Base-by-base conservation (phyloP, 306 rosid genomes). In the Citrullus colocynthis region DNA sequence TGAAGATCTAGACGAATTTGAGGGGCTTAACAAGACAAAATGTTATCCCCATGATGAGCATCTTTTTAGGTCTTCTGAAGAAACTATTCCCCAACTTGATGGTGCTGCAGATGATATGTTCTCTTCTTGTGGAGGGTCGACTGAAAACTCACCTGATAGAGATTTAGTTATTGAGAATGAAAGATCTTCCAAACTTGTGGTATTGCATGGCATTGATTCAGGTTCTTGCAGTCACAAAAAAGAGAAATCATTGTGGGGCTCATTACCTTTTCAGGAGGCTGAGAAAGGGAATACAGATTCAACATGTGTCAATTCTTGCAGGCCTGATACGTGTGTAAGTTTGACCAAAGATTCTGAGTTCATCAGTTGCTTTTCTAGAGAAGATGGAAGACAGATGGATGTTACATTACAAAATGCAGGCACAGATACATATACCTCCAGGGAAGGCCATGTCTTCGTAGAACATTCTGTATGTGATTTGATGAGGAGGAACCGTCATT, bases 401-500 rank as follows among this genome's bases (percentile, higher is more conserved):
- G 55, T 83, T 69, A 36, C n/a, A 66, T 60, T 20, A 74, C 80
- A 83, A 81, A 80, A 80, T 84, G 81, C 10, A 62, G 86, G 20
- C 42, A 9, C 56, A 71, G 72, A 83, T 75, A 64, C 63, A 61
- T 81, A 81, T 69, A 83, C 79, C 52, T 49, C 79, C 39, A 86
- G 85, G 58, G 88, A 87, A 75, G 78, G 20, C 70, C 51, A 82
- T 32, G 14, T 76, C 58, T 78, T 82, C 81, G 86, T 58, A 81
- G 84, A 65, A 82, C 78, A 87, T 86, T 92, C 97, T n/a, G 60
- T 94, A 82, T 81, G 95, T 77, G 98, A 92, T 81, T 82, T 94
- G 89, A 94, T 94, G 98, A 90, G 97, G 86, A 87, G 89, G 83
- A 92, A 91, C 82, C 87, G 97, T 70, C 85, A 82, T 37, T 54